Conservation (phyloP, 2,329 filamentous ascomycete genomes). For the Mycosphaerella sp. region DNA sequence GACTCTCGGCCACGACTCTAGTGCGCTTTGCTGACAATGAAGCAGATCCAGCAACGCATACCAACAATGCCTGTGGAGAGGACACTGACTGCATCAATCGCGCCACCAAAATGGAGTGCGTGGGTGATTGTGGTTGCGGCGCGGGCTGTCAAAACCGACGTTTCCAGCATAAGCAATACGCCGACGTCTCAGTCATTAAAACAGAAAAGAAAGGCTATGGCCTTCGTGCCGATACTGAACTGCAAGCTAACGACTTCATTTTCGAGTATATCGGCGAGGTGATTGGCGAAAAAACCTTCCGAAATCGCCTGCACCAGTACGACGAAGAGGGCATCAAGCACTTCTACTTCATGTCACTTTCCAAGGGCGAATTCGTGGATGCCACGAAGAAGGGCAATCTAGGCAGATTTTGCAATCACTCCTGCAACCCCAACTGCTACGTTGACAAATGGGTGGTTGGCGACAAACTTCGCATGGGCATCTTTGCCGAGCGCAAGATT, state of each 20-base stretch:
- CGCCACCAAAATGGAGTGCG: conserved; percentile 95
- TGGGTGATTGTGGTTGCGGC: conserved; percentile 81
- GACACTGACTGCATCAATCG: conserved; percentile 99
- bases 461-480: conserved; percentile 96
- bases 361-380: conserved; percentile 93
- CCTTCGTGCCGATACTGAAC: conserved; percentile 69
- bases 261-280: conserved; percentile 99
- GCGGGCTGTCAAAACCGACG: conserved; percentile 86
- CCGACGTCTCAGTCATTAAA: conserved; percentile 88
- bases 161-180: conserved; percentile 85
- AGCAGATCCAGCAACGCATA: conserved; percentile 45
- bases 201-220: conserved; percentile 98
- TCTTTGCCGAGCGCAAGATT: conserved; percentile 83
- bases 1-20: conserved; percentile 15
- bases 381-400: conserved; percentile 95
- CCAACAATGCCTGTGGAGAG: conserved; percentile 84
- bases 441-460: conserved; percentile 99
- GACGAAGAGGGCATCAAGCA: conserved; percentile 96
- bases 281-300: conserved; percentile 86
- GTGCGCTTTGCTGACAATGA: conserved; percentile 1
- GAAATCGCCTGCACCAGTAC: conserved; percentile 85
- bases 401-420: conserved; percentile 97
- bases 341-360: conserved; percentile 99
- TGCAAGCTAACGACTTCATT: conserved; percentile 83
- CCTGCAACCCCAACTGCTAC: conserved; percentile 97